A percentile compares a stretch with the other conserved stretches of the same genome.
Evolutionary conservation across 352 stramenopile genomes (phyloP).

Genomic region (Phytophthora rubi): DNA sequence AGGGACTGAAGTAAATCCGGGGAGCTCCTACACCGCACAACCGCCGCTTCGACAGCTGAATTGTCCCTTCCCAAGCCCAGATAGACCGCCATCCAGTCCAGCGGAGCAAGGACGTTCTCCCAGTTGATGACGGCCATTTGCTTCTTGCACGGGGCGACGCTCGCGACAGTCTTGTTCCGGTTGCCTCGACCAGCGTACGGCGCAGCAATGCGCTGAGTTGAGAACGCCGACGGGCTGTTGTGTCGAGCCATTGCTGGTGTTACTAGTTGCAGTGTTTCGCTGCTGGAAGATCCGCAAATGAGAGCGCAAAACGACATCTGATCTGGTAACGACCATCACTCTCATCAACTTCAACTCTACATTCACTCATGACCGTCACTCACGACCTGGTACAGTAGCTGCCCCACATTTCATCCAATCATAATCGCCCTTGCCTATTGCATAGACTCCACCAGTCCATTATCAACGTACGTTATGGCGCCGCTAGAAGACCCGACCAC

Average conservation of each 20-base stretch:
- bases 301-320: not conserved
- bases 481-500: constrained; percentile 91
- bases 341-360: constrained; percentile 16
- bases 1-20: constrained; percentile 21
- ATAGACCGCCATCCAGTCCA: constrained; percentile 42
- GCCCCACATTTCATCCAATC: not conserved
- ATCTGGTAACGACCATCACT: constrained; percentile 11
- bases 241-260: constrained; percentile 12
- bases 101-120: constrained; percentile 60
- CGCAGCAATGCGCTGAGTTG: constrained; percentile 10
- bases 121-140: constrained; percentile 54
- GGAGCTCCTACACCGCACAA: constrained; percentile 17
- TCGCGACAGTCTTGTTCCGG: not conserved
- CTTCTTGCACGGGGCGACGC: not conserved
- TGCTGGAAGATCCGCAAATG: constrained; percentile 22
- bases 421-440: not conserved
- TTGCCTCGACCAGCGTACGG: constrained; percentile 8
- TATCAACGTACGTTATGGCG: constrained; percentile 11
- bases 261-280: not conserved
- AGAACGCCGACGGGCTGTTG: constrained; percentile 11
- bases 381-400: constrained; percentile 12
- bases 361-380: constrained; percentile 10
- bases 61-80: constrained; percentile 38
- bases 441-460: constrained; percentile 28
- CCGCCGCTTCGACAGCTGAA: constrained; percentile 35